Percentiles rank a stretch among this genome's conserved stretches.
These are phyloP conservation scores for Encephalitozoon cuniculi DNA, from an alignment of 371 early-diverging fungal species.

Conservation along the genomic window DNA sequence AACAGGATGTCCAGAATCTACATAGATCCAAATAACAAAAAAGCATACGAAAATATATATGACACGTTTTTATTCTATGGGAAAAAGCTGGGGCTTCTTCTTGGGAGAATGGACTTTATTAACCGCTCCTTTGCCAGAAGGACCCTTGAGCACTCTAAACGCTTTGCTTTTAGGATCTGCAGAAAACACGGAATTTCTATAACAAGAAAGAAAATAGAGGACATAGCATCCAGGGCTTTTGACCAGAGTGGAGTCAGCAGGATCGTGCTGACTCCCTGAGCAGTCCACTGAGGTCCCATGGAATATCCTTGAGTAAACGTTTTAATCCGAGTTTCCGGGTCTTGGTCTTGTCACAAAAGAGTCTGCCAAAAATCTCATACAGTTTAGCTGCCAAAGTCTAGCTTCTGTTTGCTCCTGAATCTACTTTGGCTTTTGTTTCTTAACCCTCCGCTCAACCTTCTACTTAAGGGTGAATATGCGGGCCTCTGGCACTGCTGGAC, in stretches of 20 bases:
- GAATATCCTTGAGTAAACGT: not conserved
- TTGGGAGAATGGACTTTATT: slow-evolving; percentile 39
- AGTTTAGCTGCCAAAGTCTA: not conserved
- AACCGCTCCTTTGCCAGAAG: slow-evolving; percentile 31
- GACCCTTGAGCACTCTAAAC: slow-evolving; percentile 1
- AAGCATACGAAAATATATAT: slow-evolving; percentile 46
- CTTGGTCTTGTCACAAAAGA: no score
- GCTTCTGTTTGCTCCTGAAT: not conserved
- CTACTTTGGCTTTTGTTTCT: not conserved
- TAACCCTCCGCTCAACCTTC: not conserved
- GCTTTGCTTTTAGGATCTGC: not conserved
- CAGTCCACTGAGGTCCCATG: no score
- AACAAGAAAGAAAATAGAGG: slow-evolving; percentile 20
- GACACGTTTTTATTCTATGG: slow-evolving; percentile 34
- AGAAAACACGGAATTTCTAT: not conserved
- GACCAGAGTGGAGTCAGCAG: not conserved
- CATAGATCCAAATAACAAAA: slow-evolving; percentile 33
- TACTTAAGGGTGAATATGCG: not conserved
- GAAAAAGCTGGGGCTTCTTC: slow-evolving; percentile 21
- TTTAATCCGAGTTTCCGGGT: not conserved
- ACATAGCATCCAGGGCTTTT: slow-evolving; percentile 27
- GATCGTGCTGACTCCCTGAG: not conserved
- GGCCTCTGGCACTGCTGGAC: not conserved
- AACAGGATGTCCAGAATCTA: slow-evolving; percentile 3
- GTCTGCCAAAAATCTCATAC: not conserved